Evolutionary conservation across 306 rosid genomes (phyloP), one percentile per base, ranked within the genome.

Genomic region (Prunus fruticosa): DNA sequence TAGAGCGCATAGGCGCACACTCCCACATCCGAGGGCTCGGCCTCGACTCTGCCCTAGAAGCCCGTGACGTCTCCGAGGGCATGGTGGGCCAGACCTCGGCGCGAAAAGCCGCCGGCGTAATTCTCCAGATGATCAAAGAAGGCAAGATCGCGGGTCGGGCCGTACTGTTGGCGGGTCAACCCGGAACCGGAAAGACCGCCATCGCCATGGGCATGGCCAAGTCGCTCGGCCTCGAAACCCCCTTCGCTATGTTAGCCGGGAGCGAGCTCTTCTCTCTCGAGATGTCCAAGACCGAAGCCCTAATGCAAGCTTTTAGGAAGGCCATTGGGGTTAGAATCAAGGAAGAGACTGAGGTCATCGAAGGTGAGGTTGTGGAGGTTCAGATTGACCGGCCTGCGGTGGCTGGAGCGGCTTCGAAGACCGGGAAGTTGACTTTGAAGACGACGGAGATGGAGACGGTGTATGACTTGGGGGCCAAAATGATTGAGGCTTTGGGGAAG

Each of bases 201-300:
- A 95, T 95, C 38, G 99, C 97, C 7, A 95, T 95, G 99, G 99
- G 99, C n/a, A 89, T 92, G 97, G 99, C 99, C 6, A 95, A 92
- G 86, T 95, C 99, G 32, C 88, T 95, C 6, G 99, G 99, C 38
- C 88, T 92, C 1, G 98, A 95, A 52, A 89, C 99, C 1, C 99
- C 99, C 2, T 95, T 95, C 45, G 99, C 99, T 3, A 95, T 95
- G 99, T 76, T 95, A 2, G 97, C 97, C 4, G 99, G 93, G 0
- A 95, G 99, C 69, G 99, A 95, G 88, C 91, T 95, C 32, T 95
- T 95, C 78, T 95, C 99, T 0, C 93, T 95, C 0, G 99, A 95
- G 79, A 95, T 95, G 99, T 88, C 93, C 2, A 95, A 91, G 69
- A 95, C 99, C 0, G 99, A 95, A 62, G 99, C 99, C 1, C 79